Base-by-base conservation (phyloP, 1,284 basidiomycete genomes). In the Stygiomarasmius scandens region DNA sequence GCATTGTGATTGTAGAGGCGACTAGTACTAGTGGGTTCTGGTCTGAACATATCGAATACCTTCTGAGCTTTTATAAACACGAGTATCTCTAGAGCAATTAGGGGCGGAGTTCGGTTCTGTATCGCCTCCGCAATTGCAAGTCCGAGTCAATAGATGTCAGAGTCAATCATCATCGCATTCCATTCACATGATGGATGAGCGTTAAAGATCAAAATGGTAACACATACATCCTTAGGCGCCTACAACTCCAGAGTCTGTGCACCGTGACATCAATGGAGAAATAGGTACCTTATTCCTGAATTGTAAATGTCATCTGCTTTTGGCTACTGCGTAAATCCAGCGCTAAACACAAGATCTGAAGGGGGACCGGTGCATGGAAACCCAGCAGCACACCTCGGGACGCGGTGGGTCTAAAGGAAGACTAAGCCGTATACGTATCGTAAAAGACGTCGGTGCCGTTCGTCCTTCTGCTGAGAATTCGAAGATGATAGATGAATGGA, bases 1-100 rank as follows among this genome's bases (percentile, higher is more conserved):
- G 62, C 65, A 65, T 67, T 56, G 51, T 54, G 46, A 65, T 67
- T 56, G 51, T 54, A 45, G 36, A 51, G 20, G 52, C 12, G 4
- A n/a, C 45, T 23, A 36, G 34, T 24, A n/a, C 19, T 25, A 36
- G 48, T 56, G 38, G 16, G 49, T 44, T 22, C 41, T 51, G 19
- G 27, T 51, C 20, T 55, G 5, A 27, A 32, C 48, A 29, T 49
- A 32, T 27, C 38, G 29, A 41, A 32, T n/a, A 27, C 12, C 48
- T 11, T 49, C 10, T 49, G 12, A 2, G 32, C 16, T 32, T 32
- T 6, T 49, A 10, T 20, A 29, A 49, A 27, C 25, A 49, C 20
- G 32, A 25, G 25, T 19, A 32, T 32, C n/a, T 10, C 48, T 16
- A 19, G 14, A 10, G 10, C 11, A 10, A 14, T 23, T 24, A 43